Percentiles rank a stretch among this genome's conserved stretches.
phyloP scores from a whole-genome alignment of 1,284 basidiomycete species.

The Rhodotorula sp. region DNA sequence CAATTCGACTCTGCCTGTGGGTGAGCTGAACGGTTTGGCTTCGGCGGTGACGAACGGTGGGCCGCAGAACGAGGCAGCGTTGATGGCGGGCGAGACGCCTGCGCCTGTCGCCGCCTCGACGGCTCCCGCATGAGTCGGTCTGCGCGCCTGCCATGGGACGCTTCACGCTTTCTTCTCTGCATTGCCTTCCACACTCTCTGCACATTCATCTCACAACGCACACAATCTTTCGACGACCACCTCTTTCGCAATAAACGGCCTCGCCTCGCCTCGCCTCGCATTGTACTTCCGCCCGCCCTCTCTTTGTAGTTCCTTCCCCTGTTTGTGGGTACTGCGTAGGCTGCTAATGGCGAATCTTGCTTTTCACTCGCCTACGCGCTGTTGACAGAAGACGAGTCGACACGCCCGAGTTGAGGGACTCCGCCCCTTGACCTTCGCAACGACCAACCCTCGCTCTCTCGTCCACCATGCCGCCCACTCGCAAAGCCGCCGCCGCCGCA shows the following conservation, averaged over 20 bases:
- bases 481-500: not conserved
- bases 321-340: not conserved
- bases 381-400: not conserved
- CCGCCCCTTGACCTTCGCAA: not conserved
- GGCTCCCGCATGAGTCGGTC: not conserved
- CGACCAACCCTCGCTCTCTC: not conserved
- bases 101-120: not conserved
- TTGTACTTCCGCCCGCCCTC: not conserved
- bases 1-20: constrained; percentile 18
- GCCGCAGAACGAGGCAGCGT: constrained; percentile 19
- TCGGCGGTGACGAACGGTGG: constrained; percentile 27
- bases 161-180: not conserved
- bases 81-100: constrained; percentile 26
- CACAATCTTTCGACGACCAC: not conserved
- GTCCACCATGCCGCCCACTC: not conserved
- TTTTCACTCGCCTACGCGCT: not conserved
- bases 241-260: no score
- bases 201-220: not conserved
- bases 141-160: not conserved
- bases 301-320: not conserved
- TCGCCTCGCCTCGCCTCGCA: not conserved
- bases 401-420: not conserved
- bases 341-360: not conserved
- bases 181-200: not conserved
- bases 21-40: constrained; percentile 21